A percentile compares a stretch with the other conserved stretches of the same genome.
These are phyloP conservation scores for Penicillium desertorum DNA, from an alignment of 495 filamentous ascomycete genomes.

Conservation along the genomic window DNA sequence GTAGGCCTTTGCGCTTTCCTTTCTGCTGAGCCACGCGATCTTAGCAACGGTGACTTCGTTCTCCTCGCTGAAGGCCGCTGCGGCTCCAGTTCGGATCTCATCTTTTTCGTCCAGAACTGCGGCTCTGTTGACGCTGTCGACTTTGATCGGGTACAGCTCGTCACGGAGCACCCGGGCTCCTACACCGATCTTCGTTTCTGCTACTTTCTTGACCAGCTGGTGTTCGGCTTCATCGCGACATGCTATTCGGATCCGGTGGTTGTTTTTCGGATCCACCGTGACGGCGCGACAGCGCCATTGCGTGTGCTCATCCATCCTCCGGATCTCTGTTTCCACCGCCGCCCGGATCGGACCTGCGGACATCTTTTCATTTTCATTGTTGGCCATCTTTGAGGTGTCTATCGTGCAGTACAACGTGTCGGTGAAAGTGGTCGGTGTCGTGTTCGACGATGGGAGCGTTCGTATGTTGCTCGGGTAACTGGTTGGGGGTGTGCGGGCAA, in stretches of 20 bases:
- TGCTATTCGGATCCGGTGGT: constrained; percentile 20
- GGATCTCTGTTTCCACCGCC: no score
- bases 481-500: no score
- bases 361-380: no score
- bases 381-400: no score
- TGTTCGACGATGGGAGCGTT: no score
- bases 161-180: constrained; percentile 32
- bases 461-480: no score
- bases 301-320: no score
- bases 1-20: constrained; percentile 31
- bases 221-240: constrained; percentile 19
- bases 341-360: no score
- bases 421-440: no score
- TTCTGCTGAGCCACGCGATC: constrained; percentile 35
- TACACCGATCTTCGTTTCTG: constrained; percentile 20
- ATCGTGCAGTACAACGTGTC: no score
- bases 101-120: constrained; percentile 28
- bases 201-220: constrained; percentile 30
- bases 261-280: constrained; percentile 23
- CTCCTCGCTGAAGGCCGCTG: constrained; percentile 23
- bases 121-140: constrained; percentile 32
- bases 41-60: constrained; percentile 25
- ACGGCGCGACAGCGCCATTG: constrained; percentile 23
- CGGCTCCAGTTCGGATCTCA: constrained; percentile 16
- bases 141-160: constrained; percentile 36